phyloP scores from a whole-genome alignment of 2,329 filamentous ascomycete species.

The Saccharata proteae region DNA sequence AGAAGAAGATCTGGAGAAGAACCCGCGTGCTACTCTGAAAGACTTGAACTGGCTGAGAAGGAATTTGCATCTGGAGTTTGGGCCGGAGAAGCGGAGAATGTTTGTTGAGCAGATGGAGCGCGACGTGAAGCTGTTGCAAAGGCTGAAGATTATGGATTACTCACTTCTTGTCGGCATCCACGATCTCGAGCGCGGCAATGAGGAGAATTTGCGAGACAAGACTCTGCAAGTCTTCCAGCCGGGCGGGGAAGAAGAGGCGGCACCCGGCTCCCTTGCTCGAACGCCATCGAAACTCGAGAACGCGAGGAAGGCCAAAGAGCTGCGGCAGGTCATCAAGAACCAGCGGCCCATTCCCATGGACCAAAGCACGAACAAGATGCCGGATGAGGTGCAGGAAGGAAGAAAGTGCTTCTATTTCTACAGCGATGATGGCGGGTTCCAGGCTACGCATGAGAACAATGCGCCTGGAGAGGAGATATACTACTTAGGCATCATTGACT shows the following conservation, averaged over 20 bases:
- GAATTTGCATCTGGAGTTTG: slow-evolving; percentile 75
- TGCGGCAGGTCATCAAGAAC: slow-evolving; percentile 82
- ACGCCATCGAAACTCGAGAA: slow-evolving; percentile 92
- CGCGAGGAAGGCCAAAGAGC: slow-evolving; percentile 76
- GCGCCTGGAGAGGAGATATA: slow-evolving; percentile 82
- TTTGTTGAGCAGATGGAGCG: slow-evolving; percentile 82
- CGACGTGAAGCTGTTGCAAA: slow-evolving; percentile 78
- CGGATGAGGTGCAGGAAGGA: slow-evolving; percentile 59
- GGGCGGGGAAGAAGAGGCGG: slow-evolving; percentile 49
- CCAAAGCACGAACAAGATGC: slow-evolving; percentile 72
- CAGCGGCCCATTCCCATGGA: slow-evolving; percentile 92
- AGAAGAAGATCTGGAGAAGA: slow-evolving; percentile 76
- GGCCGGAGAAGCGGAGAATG: slow-evolving; percentile 72
- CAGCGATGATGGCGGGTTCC: slow-evolving; percentile 83
- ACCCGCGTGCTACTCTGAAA: slow-evolving; percentile 86
- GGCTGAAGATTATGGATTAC: slow-evolving; percentile 96
- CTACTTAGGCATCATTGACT: slow-evolving; percentile 97
- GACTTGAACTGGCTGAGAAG: slow-evolving; percentile 92
- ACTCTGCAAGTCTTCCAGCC: slow-evolving; percentile 91
- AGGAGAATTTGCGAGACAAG: slow-evolving; percentile 83
- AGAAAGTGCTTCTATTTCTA: slow-evolving; percentile 77
- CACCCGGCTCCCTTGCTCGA: slow-evolving; percentile 60
- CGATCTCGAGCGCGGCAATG: slow-evolving; percentile 79
- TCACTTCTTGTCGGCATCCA: slow-evolving; percentile 91
- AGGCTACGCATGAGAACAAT: slow-evolving; percentile 85